Conservation (phyloP, 345 rosid genomes). For the Euphorbia lathyris region DNA sequence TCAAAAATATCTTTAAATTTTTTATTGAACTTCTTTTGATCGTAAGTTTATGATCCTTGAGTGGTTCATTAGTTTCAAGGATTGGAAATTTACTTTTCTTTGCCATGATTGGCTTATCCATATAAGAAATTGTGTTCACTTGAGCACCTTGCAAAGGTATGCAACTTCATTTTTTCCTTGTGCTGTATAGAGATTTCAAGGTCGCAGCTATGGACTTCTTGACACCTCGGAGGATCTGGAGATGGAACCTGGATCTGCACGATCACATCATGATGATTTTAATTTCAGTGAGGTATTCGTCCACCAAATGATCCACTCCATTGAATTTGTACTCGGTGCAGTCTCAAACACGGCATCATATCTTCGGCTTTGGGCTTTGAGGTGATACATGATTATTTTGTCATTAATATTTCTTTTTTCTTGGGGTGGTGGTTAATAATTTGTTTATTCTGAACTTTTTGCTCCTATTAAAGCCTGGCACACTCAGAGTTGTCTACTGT, state of each 20-base stretch:
- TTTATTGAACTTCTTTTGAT: background rate
- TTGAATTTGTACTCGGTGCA: conserved; percentile 93
- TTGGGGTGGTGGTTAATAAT: background rate
- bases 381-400: conserved; percentile 38
- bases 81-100: background rate
- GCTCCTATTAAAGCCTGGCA: conserved; percentile 65
- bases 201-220: conserved; percentile 84
- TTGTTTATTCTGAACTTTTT: conserved; percentile 18
- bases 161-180: background rate
- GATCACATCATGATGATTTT: conserved; percentile 76
- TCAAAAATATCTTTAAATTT: too few species aligned
- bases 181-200: conserved; percentile 78
- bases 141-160: background rate
- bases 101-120: background rate
- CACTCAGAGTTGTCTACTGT: conserved; percentile 95
- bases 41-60: background rate
- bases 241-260: conserved; percentile 71
- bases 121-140: background rate
- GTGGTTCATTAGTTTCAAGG: background rate
- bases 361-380: conserved; percentile 99
- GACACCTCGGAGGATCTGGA: conserved; percentile 80
- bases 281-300: conserved; percentile 97
- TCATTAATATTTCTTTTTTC: background rate
- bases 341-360: conserved; percentile 98
- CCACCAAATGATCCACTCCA: conserved; percentile 99